Percentiles rank a stretch among this genome's conserved stretches.
Evolutionary conservation across 1,284 basidiomycete genomes (phyloP).

Genomic region (Phenoliferia sp.): DNA sequence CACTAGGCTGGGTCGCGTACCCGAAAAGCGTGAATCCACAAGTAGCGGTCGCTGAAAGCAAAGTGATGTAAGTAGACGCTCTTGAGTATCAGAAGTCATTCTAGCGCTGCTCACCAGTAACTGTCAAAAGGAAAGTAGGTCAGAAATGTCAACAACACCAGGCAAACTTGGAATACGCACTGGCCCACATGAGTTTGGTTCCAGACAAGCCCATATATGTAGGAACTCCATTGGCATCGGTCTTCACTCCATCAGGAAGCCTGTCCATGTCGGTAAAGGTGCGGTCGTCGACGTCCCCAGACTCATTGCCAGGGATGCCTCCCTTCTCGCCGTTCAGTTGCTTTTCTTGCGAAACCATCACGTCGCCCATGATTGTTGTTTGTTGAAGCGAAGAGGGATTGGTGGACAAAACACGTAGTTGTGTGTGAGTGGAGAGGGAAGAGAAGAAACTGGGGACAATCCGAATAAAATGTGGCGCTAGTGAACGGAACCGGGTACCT

Average conservation of each 20-base stretch:
- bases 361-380: too few species aligned
- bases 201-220: conserved; percentile 19
- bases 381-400: too few species aligned
- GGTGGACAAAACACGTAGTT: too few species aligned
- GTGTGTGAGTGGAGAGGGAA: too few species aligned
- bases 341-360: background rate
- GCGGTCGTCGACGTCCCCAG: background rate
- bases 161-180: conserved; percentile 1
- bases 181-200: conserved; percentile 14
- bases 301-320: background rate
- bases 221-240: conserved; percentile 16
- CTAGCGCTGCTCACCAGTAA: background rate
- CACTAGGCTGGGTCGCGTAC: background rate
- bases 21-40: background rate
- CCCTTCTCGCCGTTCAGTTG: background rate
- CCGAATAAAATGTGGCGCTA: too few species aligned
- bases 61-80: background rate
- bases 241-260: conserved; percentile 12
- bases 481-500: too few species aligned
- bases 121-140: background rate
- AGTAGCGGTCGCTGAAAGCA: background rate
- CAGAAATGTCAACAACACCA: background rate
- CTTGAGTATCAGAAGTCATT: background rate
- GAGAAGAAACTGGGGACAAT: too few species aligned
- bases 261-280: conserved; percentile 1